Evolutionary conservation across 768 basidiomycete genomes (phyloP).

Genomic region (Mycena galopus): DNA sequence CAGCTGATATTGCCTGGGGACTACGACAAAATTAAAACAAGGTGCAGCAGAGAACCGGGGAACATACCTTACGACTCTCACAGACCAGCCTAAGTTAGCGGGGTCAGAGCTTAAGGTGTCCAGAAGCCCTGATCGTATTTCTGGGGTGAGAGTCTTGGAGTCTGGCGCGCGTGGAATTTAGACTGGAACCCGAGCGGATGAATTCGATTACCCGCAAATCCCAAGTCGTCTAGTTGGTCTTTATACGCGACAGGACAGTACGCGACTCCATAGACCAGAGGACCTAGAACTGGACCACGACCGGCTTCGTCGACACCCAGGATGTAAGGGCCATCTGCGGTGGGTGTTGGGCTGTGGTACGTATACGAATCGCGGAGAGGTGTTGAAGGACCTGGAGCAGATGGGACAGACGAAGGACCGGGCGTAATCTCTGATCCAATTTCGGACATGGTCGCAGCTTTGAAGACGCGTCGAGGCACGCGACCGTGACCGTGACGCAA

Average conservation of each 20-base stretch:
- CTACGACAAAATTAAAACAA: conserved; percentile 52
- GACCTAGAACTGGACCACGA: conserved; percentile 94
- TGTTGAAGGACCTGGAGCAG: conserved; percentile 67
- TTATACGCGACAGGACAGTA: conserved; percentile 89
- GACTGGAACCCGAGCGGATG: not conserved
- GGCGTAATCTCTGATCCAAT: not conserved
- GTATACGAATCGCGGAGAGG: conserved; percentile 81
- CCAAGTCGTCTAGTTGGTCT: conserved; percentile 79
- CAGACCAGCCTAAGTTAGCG: conserved; percentile 83
- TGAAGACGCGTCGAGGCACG: conserved; percentile 21
- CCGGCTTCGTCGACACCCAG: conserved; percentile 99
- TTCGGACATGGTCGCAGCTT: conserved; percentile 35
- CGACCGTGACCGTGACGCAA: not conserved
- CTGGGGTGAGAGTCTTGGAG: conserved; percentile 89
- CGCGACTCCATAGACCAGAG: conserved; percentile 95
- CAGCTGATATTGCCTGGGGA: conserved; percentile 90
- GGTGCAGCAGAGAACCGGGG: not conserved
- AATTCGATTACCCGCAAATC: conserved; percentile 82
- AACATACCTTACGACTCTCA: conserved; percentile 76
- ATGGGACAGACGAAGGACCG: conserved; percentile 55
- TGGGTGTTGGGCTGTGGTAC: conserved; percentile 80
- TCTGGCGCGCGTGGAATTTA: conserved; percentile 61
- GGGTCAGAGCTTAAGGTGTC: conserved; percentile 78
- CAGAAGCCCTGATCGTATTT: conserved; percentile 74
- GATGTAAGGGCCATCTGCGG: conserved; percentile 84